Conservation (phyloP, 1,284 basidiomycete species). For the Austroboletus sp. region DNA sequence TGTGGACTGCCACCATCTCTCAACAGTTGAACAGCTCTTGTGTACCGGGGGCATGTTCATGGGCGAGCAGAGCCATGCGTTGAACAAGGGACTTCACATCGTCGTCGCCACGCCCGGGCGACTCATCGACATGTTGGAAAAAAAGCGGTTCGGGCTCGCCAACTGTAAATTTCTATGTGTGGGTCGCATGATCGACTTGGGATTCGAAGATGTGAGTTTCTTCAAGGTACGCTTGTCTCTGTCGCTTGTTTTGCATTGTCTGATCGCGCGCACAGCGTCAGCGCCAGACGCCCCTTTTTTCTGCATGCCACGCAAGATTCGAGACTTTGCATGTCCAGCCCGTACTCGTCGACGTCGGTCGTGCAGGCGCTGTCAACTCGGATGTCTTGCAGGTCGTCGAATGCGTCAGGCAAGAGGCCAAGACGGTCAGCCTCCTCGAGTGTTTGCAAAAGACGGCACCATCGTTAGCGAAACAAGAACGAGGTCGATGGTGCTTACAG, state of each 20-base stretch:
- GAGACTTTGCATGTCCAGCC: constrained; percentile 96
- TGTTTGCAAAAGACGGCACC: constrained; percentile 98
- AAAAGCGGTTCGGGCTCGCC: constrained; percentile 84
- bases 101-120: constrained; percentile 95
- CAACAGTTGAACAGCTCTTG: constrained; percentile 76
- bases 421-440: constrained; percentile 97
- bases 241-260: neutral
- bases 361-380: constrained; percentile 94
- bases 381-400: constrained; percentile 97
- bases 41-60: constrained; percentile 98
- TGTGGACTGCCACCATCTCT: constrained; percentile 79
- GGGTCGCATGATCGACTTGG: constrained; percentile 97
- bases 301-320: constrained; percentile 99
- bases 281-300: constrained; percentile 94
- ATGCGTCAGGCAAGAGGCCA: constrained; percentile 98
- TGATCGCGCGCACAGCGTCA: constrained; percentile 56
- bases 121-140: constrained; percentile 95
- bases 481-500: constrained; percentile 82
- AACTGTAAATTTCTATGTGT: constrained; percentile 93
- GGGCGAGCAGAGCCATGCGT: constrained; percentile 87
- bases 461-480: constrained; percentile 99
- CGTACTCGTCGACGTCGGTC: constrained; percentile 92
- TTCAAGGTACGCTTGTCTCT: constrained; percentile 64
- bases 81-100: constrained; percentile 89
- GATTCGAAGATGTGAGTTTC: constrained; percentile 98